These are phyloP conservation scores for Pochonia chlamydosporia DNA, from an alignment of 2,329 filamentous ascomycete genomes.

Conservation along the genomic window DNA sequence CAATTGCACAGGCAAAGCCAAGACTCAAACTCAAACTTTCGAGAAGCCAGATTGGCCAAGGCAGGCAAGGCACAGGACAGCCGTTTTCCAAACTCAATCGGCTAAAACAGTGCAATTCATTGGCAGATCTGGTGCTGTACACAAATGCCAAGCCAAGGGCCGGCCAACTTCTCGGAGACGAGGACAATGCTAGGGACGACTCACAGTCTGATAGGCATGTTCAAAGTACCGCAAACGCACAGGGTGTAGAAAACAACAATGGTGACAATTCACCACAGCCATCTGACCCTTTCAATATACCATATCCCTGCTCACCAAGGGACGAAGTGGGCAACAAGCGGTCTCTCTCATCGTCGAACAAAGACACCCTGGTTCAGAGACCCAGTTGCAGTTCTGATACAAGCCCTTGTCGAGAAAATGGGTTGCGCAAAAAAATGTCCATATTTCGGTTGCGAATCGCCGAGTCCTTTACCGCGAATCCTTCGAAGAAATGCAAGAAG, in stretches of 20 bases:
- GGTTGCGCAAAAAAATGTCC: slow-evolving; percentile 24
- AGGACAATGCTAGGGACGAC: neutral
- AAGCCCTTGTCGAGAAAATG: slow-evolving; percentile 7
- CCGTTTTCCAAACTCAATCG: slow-evolving; percentile 15
- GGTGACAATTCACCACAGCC: slow-evolving; percentile 14
- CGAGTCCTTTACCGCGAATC: slow-evolving; percentile 9
- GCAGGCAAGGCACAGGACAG: slow-evolving; percentile 8
- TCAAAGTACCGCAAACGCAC: slow-evolving; percentile 6
- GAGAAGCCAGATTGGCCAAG: slow-evolving; percentile 20
- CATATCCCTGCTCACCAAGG: slow-evolving; percentile 21
- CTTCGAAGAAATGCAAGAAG: slow-evolving; percentile 9
- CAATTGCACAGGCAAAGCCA: slow-evolving; percentile 14
- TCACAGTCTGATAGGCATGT: neutral
- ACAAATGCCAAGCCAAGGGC: slow-evolving; percentile 6
- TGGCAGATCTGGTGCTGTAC: slow-evolving; percentile 22
- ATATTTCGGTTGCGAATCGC: slow-evolving; percentile 20
- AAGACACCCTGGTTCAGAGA: slow-evolving; percentile 9
- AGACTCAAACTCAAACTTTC: slow-evolving; percentile 29
- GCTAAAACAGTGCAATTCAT: slow-evolving; percentile 26
- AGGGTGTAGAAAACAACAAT: slow-evolving; percentile 5
- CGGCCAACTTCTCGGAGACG: neutral
- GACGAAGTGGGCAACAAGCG: slow-evolving; percentile 9
- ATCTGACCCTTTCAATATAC: slow-evolving; percentile 30
- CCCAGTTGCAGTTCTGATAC: slow-evolving; percentile 8
- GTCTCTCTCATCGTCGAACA: slow-evolving; percentile 8